Base-by-base conservation (phyloP, 192 early-diverging fungal genomes). In the Rhizophagus prolifer region DNA sequence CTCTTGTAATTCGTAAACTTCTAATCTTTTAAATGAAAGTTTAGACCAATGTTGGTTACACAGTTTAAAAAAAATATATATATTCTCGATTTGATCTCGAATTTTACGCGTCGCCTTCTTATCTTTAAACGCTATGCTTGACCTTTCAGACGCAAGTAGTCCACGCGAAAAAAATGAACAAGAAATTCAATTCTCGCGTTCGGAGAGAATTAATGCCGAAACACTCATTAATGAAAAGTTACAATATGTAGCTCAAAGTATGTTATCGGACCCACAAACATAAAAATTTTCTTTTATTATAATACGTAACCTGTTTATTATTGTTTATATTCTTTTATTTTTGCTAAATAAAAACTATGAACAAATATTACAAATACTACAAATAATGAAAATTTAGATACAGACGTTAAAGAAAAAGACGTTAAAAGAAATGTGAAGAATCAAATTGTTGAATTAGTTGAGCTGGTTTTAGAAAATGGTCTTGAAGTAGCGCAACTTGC, bases 391-490 rank as follows among this genome's bases (percentile, higher is more conserved):
- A 38, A 25, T 23, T 31, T 80, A 85, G 84, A 83, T 72, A 78
- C 70, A 4, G 74, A 75, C 3, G 75, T 81, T 14, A 75, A 72
- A 58, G 83, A 79, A 21, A 81, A 79, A 28, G 78, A 78, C n/a
- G 31, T 69, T 7, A 74, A 74, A 74, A 59, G 1, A 25, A 75
- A 1, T 4, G 50, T 46, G 62, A 82, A 26, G 72, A 74, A 59
- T 28, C 54, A 74, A 23, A 74, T 79, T 3, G n/a, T 38, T 28
- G 65, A 81, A 19, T 73, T 85, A 19, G 76, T 71, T 14, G 41
- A 77, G 14, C 41, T 80, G 30, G 58, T 77, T 38, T 66, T 59
- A 9, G 30, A 34, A 61, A 78, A 79, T 79, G 84, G 84, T 28
- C 77, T 85, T 19, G 73, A 80, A 10, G 71, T 77, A 26, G 58